Evolutionary conservation across 2,329 filamentous ascomycete genomes (phyloP), one percentile per base, ranked within the genome.

Genomic region (Colletotrichum destructivum): DNA sequence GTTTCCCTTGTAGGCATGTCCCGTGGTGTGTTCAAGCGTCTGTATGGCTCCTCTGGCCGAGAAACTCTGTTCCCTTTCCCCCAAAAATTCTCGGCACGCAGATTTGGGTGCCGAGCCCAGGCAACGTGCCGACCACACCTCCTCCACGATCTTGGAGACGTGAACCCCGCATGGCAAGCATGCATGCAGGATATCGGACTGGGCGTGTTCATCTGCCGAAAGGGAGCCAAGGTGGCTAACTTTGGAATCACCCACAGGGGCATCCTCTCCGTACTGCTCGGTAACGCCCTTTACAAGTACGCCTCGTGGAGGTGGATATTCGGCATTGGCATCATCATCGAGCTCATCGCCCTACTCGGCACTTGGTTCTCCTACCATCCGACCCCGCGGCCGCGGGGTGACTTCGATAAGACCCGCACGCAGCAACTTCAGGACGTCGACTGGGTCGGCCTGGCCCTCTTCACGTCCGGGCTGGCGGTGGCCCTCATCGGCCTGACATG

Each of bases 381-480:
- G 11, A 76, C 77, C 1, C 69, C 76, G 23, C 75, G 73, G 6
- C 76, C 77, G 11, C 76, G 77, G 35, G 75, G 77, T 21, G 78
- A 80, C 70, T 77, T 72, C 42, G 77, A 77, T 35, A 79, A 77
- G 64, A 75, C 77, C 7, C 76, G 76, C 18, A 76, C 74, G 75
- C 71, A 80, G 61, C 74, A 79, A 62, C 76, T 79, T 66, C 76
- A 75, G 62, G 75, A 79, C 46, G 74, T 80, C 12, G 79, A 80
- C 67, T 81, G 77, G 68, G 62, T 80, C 6, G 78, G 78, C 11
- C 65, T 78, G 1, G 18, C 55, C 18, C 69, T 78, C 2, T 78
- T 77, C 57, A 70, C 74, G 0, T 46, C 61, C 26, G 76, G 76
- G 13, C 66, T 77, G 12, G 74, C 75, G 13, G 51, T 74, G 15